A percentile compares a stretch with the other conserved stretches of the same genome.
Evolutionary conservation across 495 filamentous ascomycete species (phyloP).

Genomic region (Jackrogersella multiformis): DNA sequence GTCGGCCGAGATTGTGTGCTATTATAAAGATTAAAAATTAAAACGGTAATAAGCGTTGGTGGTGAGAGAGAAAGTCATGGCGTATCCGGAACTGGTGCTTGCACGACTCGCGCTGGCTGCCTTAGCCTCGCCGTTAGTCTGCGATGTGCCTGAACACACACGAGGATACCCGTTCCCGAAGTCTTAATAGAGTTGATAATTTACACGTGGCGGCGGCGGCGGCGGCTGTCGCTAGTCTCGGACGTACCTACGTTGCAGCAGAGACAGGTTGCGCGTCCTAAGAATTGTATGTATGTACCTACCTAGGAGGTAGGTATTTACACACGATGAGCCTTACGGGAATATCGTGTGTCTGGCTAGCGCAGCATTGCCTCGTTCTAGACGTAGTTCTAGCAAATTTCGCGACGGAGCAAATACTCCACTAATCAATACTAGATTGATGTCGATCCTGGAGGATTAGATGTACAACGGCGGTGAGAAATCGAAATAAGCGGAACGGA

Average conservation of each 20-base stretch:
- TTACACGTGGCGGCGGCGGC: conserved; percentile 36
- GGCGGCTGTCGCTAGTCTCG: conserved; percentile 25
- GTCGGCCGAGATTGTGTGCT: conserved; percentile 15
- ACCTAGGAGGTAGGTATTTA: too few relatives aligned
- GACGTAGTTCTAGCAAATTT: conserved; percentile 10
- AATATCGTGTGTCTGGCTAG: conserved; percentile 19
- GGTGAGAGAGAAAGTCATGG: background rate
- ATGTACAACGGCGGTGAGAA: conserved; percentile 40
- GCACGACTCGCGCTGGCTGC: conserved; percentile 6
- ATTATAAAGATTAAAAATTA: too few relatives aligned
- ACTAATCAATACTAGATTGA: conserved; percentile 27
- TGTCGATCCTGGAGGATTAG: conserved; percentile 36
- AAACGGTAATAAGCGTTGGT: conserved; percentile 1
- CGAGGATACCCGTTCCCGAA: conserved; percentile 8
- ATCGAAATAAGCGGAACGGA: conserved; percentile 35
- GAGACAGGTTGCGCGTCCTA: conserved; percentile 22
- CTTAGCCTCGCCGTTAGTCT: background rate
- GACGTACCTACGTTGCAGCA: conserved; percentile 2
- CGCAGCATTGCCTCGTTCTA: conserved; percentile 22
- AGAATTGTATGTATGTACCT: too few relatives aligned
- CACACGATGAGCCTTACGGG: conserved; percentile 15
- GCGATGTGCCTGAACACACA: conserved; percentile 14
- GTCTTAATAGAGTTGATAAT: conserved; percentile 23
- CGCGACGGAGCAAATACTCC: conserved; percentile 30
- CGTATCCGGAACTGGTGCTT: background rate